Evolutionary conservation across 352 stramenopile species (phyloP).

Genomic region (Pythium folliculosum): DNA sequence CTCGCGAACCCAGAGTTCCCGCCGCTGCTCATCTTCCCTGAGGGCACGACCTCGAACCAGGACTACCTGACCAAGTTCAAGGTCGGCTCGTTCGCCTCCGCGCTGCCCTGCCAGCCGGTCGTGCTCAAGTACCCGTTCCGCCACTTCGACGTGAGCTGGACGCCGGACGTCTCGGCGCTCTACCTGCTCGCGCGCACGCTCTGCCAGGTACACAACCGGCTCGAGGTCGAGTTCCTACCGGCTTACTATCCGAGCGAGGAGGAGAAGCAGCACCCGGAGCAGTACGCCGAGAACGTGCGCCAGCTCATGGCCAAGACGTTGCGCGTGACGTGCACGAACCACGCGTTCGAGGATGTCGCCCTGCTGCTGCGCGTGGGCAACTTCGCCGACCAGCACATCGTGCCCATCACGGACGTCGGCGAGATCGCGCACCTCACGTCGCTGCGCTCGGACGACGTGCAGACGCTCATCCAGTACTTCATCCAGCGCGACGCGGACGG

Average conservation of each 20-base stretch:
- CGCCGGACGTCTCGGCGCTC: slow-evolving; percentile 48
- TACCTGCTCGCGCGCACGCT: slow-evolving; percentile 64
- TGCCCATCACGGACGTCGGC: slow-evolving; percentile 54
- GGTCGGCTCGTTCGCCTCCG: slow-evolving; percentile 65
- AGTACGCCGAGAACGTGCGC: slow-evolving; percentile 65
- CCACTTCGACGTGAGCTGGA: slow-evolving; percentile 78
- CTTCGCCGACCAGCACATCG: slow-evolving; percentile 60
- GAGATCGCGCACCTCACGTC: slow-evolving; percentile 57
- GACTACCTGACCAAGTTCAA: slow-evolving; percentile 76
- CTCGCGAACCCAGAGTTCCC: slow-evolving; percentile 43
- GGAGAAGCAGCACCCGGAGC: slow-evolving; percentile 44
- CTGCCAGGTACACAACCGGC: slow-evolving; percentile 67
- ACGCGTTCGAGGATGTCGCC: slow-evolving; percentile 74
- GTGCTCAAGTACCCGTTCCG: slow-evolving; percentile 66
- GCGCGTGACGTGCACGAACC: slow-evolving; percentile 60
- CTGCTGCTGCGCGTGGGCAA: slow-evolving; percentile 55
- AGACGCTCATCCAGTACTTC: slow-evolving; percentile 62
- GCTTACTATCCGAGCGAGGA: slow-evolving; percentile 48
- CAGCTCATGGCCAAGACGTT: slow-evolving; percentile 56
- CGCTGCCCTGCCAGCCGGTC: slow-evolving; percentile 58
- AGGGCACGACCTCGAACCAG: slow-evolving; percentile 78
- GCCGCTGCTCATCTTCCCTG: slow-evolving; percentile 70
- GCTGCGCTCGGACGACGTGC: slow-evolving; percentile 43
- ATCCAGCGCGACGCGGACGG: slow-evolving; percentile 52
- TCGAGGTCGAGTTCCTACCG: slow-evolving; percentile 63